A percentile compares a stretch with the other conserved stretches of the same genome.
Conservation (phyloP, 1,284 basidiomycete genomes). For the Leccinum glutinopallens region DNA sequence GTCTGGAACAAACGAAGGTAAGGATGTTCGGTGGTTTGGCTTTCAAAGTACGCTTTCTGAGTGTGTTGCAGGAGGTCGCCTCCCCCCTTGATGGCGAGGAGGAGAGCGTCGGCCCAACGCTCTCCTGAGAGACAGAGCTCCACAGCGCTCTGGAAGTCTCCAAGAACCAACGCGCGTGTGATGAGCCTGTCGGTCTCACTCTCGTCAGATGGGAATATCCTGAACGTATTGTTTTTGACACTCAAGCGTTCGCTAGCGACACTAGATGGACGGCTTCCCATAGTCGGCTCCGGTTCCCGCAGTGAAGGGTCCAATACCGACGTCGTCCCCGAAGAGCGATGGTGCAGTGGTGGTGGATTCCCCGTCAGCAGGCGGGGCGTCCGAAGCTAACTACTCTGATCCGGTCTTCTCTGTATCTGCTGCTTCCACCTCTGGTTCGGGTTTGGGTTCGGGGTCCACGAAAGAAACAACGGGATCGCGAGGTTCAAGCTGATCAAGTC, state of each 20-base stretch:
- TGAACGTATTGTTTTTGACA: slow-evolving; percentile 81
- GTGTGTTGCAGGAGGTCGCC: slow-evolving; percentile 87
- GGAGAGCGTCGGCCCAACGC: slow-evolving; percentile 93
- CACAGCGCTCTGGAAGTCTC: slow-evolving; percentile 93
- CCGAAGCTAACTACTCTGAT: slow-evolving; percentile 74
- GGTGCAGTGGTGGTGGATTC: slow-evolving; percentile 82
- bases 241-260: slow-evolving; percentile 53
- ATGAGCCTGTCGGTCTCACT: slow-evolving; percentile 88
- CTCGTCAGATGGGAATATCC: slow-evolving; percentile 89
- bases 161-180: slow-evolving; percentile 91
- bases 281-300: slow-evolving; percentile 77
- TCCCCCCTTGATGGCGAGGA: slow-evolving; percentile 91
- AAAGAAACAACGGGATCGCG: slow-evolving; percentile 79
- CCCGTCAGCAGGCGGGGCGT: slow-evolving; percentile 68
- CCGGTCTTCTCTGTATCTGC: slow-evolving; percentile 59
- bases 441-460: slow-evolving; percentile 60
- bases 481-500: slow-evolving; percentile 42
- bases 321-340: slow-evolving; percentile 87
- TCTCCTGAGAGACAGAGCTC: slow-evolving; percentile 89
- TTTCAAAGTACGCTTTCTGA: slow-evolving; percentile 93
- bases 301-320: slow-evolving; percentile 56
- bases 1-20: slow-evolving; percentile 96
- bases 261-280: slow-evolving; percentile 86
- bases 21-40: slow-evolving; percentile 74
- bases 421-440: slow-evolving; percentile 45